These are phyloP conservation scores for Waltiozyma sp. DNA, from an alignment of 1,139 yeast genomes.

Conservation along the genomic window DNA sequence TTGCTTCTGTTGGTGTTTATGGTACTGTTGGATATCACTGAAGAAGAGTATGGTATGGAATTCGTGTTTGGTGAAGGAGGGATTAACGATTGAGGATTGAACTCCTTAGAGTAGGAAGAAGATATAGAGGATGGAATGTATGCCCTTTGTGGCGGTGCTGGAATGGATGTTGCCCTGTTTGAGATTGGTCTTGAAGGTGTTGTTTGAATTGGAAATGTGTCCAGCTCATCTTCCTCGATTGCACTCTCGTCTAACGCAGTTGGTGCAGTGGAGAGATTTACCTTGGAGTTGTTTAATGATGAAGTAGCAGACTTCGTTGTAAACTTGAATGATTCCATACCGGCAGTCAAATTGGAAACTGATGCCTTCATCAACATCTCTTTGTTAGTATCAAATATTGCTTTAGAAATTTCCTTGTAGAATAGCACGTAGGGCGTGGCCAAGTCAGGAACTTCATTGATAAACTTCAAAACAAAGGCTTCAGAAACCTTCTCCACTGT, in stretches of 20 bases:
- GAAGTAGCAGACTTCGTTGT: not conserved
- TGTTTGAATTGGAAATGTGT: not conserved
- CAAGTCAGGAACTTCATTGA: constrained; percentile 81
- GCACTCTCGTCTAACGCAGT: not conserved
- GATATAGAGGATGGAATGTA: not conserved
- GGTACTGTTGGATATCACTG: not conserved
- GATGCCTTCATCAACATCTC: not conserved
- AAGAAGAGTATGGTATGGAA: not conserved
- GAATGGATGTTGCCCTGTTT: not conserved
- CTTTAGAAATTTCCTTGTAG: constrained; percentile 39
- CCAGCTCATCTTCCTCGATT: not conserved
- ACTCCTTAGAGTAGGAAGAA: not conserved
- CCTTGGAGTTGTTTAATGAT: constrained; percentile 1
- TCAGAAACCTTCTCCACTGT: constrained; percentile 86
- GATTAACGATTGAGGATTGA: not conserved
- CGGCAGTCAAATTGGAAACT: not conserved
- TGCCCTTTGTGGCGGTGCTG: not conserved
- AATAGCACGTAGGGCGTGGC: constrained; percentile 89
- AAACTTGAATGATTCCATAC: not conserved
- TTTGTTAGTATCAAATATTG: constrained; percentile 8
- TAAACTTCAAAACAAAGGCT: constrained; percentile 70
- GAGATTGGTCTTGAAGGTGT: not conserved
- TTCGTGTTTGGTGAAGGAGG: not conserved
- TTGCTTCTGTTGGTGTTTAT: not conserved
- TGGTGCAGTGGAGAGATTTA: not conserved